Evolutionary conservation across 192 early-diverging fungal species (phyloP), one percentile per base, ranked within the genome.

Genomic region (Entomortierella chlamydospora): DNA sequence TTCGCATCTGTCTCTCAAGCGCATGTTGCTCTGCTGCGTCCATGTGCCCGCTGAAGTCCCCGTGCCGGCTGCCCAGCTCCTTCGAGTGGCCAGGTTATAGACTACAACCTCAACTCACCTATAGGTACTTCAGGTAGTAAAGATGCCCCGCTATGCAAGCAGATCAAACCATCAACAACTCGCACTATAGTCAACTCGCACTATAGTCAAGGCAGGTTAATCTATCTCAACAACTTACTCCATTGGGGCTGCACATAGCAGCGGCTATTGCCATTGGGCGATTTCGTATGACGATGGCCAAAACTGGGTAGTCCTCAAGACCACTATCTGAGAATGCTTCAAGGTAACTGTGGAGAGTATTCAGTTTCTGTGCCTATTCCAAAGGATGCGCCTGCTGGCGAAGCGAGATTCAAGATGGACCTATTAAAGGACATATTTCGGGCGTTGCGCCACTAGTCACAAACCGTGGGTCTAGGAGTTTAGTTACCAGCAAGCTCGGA

Each of bases 241-340:
- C 25, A 82, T 85, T 20, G 77, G 85, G 1, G 86, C 87, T 52
- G 26, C 52, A 0, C 89, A 90, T 51, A 84, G 85, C 18, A 90
- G 90, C 25, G 92, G 92, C 51, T 90, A 93, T 67, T 93, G 92
- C 58, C 88, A 92, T 60, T 90, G 90, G 68, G 84, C 90, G 1
- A 73, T 91, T 12, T 90, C 89, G 0, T 90, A 86, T 59, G 87
- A 91, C 68, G 73, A 80, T 57, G 84, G n/a, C n/a, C n/a, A 84
- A 34, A 86, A 77, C 41, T 91, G 86, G 81, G 91, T 87, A 0
- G 90, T 90, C 20, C 64, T 93, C 50, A 84, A 86, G 81, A 87
- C 87, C 60, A 72, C 84, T 33, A 60, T 87, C 45, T 41, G 81
- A 0, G 60, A 54, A 22, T 88, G 87, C 58, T 73, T 89, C 42